Evolutionary conservation across 225 moss, liverwort and hornwort species (phyloP).

Genomic region (Asterella californica): DNA sequence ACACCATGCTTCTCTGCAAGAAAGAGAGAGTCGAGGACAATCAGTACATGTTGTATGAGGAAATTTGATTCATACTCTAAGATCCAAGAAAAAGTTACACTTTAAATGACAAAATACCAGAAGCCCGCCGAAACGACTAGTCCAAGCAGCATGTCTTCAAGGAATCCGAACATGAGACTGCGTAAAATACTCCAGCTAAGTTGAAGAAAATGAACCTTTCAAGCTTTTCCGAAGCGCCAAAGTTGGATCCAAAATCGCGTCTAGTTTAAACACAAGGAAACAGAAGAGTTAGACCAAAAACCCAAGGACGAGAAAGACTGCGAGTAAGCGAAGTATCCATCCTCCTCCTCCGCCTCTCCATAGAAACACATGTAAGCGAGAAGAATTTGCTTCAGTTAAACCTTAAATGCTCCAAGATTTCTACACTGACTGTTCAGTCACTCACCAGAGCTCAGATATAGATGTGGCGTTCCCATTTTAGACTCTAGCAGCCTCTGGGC

Average conservation of each 20-base stretch:
- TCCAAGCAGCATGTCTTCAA: not conserved
- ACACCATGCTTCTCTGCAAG: constrained; percentile 75
- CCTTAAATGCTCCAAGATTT: not conserved
- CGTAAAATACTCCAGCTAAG: not conserved
- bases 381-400: not conserved
- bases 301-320: not conserved
- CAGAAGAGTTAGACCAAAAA: not conserved
- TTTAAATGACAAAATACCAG: not conserved
- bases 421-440: not conserved
- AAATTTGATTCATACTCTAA: not conserved
- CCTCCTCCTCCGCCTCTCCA: not conserved
- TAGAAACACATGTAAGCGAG: not conserved
- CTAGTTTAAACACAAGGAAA: constrained; percentile 33
- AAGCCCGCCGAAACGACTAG: not conserved
- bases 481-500: constrained; percentile 83
- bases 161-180: not conserved
- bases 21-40: not conserved
- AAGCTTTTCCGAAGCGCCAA: constrained; percentile 71
- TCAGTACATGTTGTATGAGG: not conserved
- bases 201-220: constrained; percentile 51
- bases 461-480: constrained; percentile 74
- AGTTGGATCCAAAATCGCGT: constrained; percentile 76
- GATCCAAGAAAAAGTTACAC: not conserved
- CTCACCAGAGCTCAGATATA: constrained; percentile 82
- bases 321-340: not conserved